Conservation (phyloP, 2,329 filamentous ascomycete genomes). For the Pestalotiopsis sp. region DNA sequence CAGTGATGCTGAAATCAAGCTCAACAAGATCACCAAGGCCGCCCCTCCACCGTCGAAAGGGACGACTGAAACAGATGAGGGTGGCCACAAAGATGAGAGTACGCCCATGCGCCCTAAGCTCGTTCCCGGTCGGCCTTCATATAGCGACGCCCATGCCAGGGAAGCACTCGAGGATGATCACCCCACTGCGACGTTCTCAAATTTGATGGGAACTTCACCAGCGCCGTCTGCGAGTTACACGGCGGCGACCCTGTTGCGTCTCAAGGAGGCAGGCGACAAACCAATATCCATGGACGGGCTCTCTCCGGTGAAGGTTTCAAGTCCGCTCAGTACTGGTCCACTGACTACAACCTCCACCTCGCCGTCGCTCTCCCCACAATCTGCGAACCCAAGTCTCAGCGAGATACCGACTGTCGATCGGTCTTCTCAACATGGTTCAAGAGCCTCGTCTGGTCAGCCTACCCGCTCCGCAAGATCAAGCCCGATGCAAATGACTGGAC, state of each 20-base stretch:
- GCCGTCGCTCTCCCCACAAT: conserved; percentile 14
- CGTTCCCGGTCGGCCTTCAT: conserved; percentile 34
- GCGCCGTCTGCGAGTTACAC: conserved; percentile 35
- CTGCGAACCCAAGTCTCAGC: neutral
- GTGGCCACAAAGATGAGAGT: neutral
- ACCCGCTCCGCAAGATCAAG: conserved; percentile 27
- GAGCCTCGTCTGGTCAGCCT: conserved; percentile 19
- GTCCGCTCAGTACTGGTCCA: conserved; percentile 25
- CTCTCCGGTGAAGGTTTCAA: conserved; percentile 29
- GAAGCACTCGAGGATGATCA: conserved; percentile 27
- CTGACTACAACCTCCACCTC: conserved; percentile 18
- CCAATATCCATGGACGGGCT: conserved; percentile 29
- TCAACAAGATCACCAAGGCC: conserved; percentile 43
- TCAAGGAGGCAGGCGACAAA: conserved; percentile 27
- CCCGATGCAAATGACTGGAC: conserved; percentile 25
- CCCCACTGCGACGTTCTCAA: conserved; percentile 32
- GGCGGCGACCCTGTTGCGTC: conserved; percentile 33
- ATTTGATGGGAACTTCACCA: conserved; percentile 25
- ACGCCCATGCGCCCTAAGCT: conserved; percentile 28
- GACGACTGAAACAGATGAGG: conserved; percentile 18
- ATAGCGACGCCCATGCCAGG: conserved; percentile 33
- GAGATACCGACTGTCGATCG: neutral
- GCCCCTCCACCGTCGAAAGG: conserved; percentile 35
- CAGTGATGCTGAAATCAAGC: conserved; percentile 44
- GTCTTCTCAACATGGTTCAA: conserved; percentile 16